These are phyloP conservation scores for Monilinia fructigena DNA, from an alignment of 2,329 filamentous ascomycete species.

Conservation along the genomic window DNA sequence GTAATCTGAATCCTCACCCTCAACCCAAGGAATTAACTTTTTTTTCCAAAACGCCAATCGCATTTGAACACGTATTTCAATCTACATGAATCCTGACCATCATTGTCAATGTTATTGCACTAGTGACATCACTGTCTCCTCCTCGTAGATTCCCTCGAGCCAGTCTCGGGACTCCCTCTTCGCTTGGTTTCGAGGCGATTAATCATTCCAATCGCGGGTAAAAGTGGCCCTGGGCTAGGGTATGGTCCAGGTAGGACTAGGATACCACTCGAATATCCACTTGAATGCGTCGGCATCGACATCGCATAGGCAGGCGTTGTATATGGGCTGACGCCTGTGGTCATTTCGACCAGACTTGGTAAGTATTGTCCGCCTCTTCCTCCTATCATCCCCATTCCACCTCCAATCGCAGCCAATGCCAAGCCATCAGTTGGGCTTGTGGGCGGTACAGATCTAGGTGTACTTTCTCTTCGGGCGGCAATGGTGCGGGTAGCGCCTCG, in stretches of 20 bases:
- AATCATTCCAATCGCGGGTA: constrained; percentile 38
- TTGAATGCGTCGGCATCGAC: constrained; percentile 32
- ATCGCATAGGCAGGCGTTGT: constrained; percentile 55
- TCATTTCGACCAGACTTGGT: constrained; percentile 62
- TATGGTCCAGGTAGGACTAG: constrained; percentile 47
- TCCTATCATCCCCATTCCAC: constrained; percentile 34
- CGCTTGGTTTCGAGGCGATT: constrained; percentile 47
- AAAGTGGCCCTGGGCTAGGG: constrained; percentile 45
- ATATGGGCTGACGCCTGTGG: constrained; percentile 62
- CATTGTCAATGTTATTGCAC: background rate
- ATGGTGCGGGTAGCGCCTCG: constrained; percentile 33
- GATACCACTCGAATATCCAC: constrained; percentile 29
- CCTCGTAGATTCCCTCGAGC: constrained; percentile 48
- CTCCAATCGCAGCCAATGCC: constrained; percentile 37
- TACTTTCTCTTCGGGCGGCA: constrained; percentile 40
- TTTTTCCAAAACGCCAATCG: constrained; percentile 9
- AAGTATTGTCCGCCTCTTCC: constrained; percentile 44
- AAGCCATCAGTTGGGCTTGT: constrained; percentile 43
- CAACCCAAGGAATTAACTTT: constrained; percentile 1
- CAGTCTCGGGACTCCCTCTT: constrained; percentile 51
- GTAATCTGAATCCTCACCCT: background rate
- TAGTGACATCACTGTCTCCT: constrained; percentile 42
- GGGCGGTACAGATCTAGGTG: constrained; percentile 40
- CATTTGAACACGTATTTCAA: constrained; percentile 10
- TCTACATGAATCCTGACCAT: background rate